Conservation (phyloP, 306 rosid genomes). For the Pyrus pyrifolia region DNA sequence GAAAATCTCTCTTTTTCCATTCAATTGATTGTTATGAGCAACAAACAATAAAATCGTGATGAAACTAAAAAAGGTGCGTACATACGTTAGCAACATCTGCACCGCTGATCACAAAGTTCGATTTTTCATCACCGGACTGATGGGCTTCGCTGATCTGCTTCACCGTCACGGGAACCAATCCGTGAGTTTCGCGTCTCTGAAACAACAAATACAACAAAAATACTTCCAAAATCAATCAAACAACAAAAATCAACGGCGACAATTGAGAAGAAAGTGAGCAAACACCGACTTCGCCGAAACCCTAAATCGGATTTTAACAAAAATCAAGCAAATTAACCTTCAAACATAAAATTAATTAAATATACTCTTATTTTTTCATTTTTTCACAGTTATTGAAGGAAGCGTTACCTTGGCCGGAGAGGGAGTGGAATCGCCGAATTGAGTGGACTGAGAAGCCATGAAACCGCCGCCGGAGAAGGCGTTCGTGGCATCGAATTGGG, state of each 20-base stretch:
- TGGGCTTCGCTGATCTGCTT: slow-evolving; percentile 83
- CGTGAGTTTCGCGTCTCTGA: slow-evolving; percentile 65
- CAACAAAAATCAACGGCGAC: background rate
- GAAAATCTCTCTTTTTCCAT: background rate
- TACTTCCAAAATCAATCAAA: background rate
- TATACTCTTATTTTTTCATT: background rate
- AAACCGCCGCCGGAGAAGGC: slow-evolving; percentile 66
- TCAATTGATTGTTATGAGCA: background rate
- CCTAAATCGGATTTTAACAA: background rate
- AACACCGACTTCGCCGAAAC: background rate
- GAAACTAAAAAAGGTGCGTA: background rate
- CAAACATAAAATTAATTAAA: background rate
- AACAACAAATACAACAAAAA: background rate
- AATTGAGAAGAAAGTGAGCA: background rate
- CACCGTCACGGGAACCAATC: slow-evolving; percentile 79
- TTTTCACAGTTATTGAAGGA: background rate
- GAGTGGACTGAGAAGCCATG: slow-evolving; percentile 47
- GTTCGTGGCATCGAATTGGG: slow-evolving; percentile 54
- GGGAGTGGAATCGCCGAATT: slow-evolving; percentile 45
- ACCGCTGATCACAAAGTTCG: slow-evolving; percentile 64
- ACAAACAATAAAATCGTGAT: background rate
- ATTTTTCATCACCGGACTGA: slow-evolving; percentile 81
- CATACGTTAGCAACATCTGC: slow-evolving; percentile 71
- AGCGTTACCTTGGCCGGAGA: slow-evolving; percentile 44
- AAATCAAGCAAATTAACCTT: background rate